Evolutionary conservation across 345 rosid species (phyloP).

Genomic region (Hibiscus trionum): DNA sequence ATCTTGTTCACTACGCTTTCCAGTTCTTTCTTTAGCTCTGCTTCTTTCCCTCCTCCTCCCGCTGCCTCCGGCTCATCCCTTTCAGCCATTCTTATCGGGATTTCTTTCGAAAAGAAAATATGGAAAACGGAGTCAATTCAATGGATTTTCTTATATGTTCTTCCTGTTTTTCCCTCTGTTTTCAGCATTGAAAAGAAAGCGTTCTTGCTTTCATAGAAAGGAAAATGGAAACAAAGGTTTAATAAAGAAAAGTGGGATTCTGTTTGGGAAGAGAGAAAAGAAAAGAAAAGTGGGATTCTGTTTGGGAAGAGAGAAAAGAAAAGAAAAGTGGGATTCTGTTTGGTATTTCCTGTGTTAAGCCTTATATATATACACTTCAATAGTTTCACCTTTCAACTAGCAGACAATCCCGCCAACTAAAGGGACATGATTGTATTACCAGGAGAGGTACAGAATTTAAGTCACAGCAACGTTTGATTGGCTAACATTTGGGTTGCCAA

Average conservation of each 20-base stretch:
- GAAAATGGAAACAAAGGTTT: neutral
- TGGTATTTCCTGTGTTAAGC: no score
- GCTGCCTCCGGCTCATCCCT: slow-evolving; percentile 1
- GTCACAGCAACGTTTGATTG: neutral
- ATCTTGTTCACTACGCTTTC: slow-evolving; percentile 26
- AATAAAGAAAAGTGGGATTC: neutral
- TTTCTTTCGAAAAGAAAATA: neutral
- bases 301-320: no score
- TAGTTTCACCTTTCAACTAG: neutral
- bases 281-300: neutral
- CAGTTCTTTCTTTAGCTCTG: slow-evolving; percentile 36
- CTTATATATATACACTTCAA: no score
- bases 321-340: no score
- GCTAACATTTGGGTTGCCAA: neutral
- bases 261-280: neutral
- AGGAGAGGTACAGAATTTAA: no score
- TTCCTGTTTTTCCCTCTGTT: neutral
- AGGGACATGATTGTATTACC: neutral
- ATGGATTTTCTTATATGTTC: neutral
- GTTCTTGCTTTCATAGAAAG: neutral
- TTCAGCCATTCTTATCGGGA: slow-evolving; percentile 23
- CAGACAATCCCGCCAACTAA: neutral
- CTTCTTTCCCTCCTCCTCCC: slow-evolving; percentile 1
- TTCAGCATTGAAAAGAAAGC: neutral
- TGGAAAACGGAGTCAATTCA: neutral